Evolutionary conservation across 202 grass and related monocot genomes (phyloP).

Genomic region (Tripidium arundinaceum): DNA sequence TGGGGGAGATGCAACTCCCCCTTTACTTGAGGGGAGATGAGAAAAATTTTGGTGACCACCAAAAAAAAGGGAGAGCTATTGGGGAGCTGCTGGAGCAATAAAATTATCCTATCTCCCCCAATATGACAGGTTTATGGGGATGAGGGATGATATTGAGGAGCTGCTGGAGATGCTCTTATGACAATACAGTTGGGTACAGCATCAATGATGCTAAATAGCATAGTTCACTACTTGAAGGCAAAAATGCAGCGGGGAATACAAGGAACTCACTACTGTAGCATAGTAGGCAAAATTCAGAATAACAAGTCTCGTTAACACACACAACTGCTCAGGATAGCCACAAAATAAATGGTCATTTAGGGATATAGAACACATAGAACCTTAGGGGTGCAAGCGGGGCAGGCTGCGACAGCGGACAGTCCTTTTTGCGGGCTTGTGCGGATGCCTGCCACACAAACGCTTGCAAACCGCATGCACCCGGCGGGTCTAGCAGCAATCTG

Average conservation of each 20-base stretch:
- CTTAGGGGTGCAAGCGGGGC: neutral
- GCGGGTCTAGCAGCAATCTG: neutral
- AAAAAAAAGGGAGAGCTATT: too few relatives aligned
- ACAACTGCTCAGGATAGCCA: neutral
- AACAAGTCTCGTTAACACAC: neutral
- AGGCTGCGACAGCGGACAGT: neutral
- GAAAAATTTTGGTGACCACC: too few relatives aligned
- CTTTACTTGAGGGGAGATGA: too few relatives aligned
- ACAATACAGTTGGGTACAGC: neutral
- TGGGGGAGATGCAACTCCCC: too few relatives aligned
- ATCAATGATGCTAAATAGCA: neutral
- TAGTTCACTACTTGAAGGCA: neutral
- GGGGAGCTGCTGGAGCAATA: too few relatives aligned
- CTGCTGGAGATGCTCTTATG: too few relatives aligned
- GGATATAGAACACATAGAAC: neutral
- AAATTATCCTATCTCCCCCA: too few relatives aligned
- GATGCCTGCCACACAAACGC: too few relatives aligned
- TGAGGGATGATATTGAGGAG: too few relatives aligned
- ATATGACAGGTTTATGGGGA: too few relatives aligned
- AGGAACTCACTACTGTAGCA: neutral
- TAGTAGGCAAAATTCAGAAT: neutral
- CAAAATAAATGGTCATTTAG: neutral
- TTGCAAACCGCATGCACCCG: too few relatives aligned
- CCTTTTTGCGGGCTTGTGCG: neutral
- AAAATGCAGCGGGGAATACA: neutral